Conservation (phyloP, 176 grass and related monocot genomes). For the Aegilops bicornis region DNA sequence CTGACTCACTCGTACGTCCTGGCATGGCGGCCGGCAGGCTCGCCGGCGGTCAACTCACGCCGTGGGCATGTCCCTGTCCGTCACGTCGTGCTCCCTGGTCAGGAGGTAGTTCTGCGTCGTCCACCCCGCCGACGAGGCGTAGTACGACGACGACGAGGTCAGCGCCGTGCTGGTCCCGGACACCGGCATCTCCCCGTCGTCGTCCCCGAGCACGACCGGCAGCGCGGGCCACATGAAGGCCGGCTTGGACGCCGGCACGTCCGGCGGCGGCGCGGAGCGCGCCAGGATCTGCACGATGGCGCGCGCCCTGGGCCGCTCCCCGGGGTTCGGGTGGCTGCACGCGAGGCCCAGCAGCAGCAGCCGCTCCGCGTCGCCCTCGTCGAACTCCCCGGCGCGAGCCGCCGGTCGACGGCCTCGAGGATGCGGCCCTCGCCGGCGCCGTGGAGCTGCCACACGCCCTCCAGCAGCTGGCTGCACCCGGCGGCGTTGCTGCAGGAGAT, state of each 20-base stretch:
- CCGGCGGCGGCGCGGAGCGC: slow-evolving; percentile 33
- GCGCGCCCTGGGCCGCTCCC: slow-evolving; percentile 58
- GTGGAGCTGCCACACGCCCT: slow-evolving; percentile 77
- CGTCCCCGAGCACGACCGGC: background rate
- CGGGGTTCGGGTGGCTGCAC: slow-evolving; percentile 80
- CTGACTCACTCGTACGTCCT: background rate
- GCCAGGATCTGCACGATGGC: slow-evolving; percentile 55
- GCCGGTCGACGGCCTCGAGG: slow-evolving; percentile 57
- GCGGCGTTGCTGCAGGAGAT: slow-evolving; percentile 46
- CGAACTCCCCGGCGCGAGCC: slow-evolving; percentile 34
- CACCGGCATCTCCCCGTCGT: slow-evolving; percentile 12
- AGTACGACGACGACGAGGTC: slow-evolving; percentile 53
- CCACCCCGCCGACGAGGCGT: slow-evolving; percentile 44
- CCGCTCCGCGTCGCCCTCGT: slow-evolving; percentile 50
- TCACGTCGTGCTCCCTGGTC: slow-evolving; percentile 34
- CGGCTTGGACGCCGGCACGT: slow-evolving; percentile 59
- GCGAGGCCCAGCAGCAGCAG: slow-evolving; percentile 81
- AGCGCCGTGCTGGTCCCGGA: slow-evolving; percentile 7
- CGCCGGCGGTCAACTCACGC: slow-evolving; percentile 28
- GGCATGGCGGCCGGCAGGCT: background rate
- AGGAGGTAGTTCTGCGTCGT: slow-evolving; percentile 42
- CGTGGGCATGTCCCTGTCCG: slow-evolving; percentile 21
- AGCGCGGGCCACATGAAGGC: slow-evolving; percentile 68
- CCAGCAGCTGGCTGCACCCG: slow-evolving; percentile 66
- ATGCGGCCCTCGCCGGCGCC: slow-evolving; percentile 48